Conservation (phyloP, 2,329 filamentous ascomycete species). For the Botrytis medusae region DNA sequence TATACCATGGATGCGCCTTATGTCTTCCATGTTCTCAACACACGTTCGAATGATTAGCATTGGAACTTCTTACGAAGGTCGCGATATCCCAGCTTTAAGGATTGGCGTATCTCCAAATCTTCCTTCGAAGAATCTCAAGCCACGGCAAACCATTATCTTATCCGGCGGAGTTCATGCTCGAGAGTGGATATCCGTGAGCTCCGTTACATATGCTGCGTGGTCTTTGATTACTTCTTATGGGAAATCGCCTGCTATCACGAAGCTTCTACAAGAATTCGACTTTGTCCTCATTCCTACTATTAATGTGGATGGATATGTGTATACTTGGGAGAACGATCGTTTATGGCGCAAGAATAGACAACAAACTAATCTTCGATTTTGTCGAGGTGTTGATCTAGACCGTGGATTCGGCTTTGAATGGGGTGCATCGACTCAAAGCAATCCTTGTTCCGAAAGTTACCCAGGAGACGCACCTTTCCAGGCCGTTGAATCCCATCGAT, state of each 20-base stretch:
- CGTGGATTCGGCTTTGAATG: constrained; percentile 83
- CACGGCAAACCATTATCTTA: constrained; percentile 75
- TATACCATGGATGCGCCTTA: constrained; percentile 85
- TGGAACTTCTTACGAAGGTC: constrained; percentile 84
- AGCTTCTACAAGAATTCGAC: constrained; percentile 80
- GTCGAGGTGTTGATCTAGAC: constrained; percentile 85
- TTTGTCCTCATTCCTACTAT: constrained; percentile 83
- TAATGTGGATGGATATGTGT: constrained; percentile 93
- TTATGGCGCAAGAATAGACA: constrained; percentile 96
- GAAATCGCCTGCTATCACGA: constrained; percentile 68
- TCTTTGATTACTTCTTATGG: constrained; percentile 81
- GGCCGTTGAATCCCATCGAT: constrained; percentile 70
- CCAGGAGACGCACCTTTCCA: constrained; percentile 82
- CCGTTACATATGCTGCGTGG: constrained; percentile 88
- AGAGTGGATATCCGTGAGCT: constrained; percentile 94
- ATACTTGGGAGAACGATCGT: constrained; percentile 87
- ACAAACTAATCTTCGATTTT: constrained; percentile 77
- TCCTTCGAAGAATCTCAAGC: constrained; percentile 45
- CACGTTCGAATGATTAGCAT: constrained; percentile 73
- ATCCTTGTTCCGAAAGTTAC: constrained; percentile 90
- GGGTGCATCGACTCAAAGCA: constrained; percentile 66
- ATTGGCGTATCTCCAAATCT: constrained; percentile 62
- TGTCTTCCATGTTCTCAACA: constrained; percentile 85
- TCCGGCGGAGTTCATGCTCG: constrained; percentile 87
- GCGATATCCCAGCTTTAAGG: constrained; percentile 78